Evolutionary conservation across 2,329 filamentous ascomycete genomes (phyloP).

Genomic region (Trichoderma koningiopsis): DNA sequence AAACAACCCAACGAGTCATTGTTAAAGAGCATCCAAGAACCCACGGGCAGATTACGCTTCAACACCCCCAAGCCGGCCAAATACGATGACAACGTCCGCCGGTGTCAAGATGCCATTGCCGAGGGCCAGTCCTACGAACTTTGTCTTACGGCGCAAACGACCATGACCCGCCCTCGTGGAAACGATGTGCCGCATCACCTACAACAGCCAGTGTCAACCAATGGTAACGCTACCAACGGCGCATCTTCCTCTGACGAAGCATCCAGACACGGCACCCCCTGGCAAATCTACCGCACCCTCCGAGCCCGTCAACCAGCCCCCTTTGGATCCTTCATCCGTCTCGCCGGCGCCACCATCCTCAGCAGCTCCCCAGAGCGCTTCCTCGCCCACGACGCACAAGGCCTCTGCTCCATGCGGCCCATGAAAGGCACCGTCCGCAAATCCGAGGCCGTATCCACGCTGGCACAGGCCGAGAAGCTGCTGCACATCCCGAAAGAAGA

Average conservation of each 20-base stretch:
- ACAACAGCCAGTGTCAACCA: background rate
- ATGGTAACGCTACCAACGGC: background rate
- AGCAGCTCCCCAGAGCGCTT: slow-evolving; percentile 90
- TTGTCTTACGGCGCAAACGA: slow-evolving; percentile 77
- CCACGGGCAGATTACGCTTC: slow-evolving; percentile 35
- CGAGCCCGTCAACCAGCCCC: slow-evolving; percentile 75
- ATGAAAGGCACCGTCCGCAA: slow-evolving; percentile 98
- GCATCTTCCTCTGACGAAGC: background rate
- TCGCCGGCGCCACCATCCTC: slow-evolving; percentile 71
- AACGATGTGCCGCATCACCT: slow-evolving; percentile 43
- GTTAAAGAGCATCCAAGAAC: slow-evolving; percentile 25
- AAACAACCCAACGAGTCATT: slow-evolving; percentile 29
- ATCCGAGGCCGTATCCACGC: slow-evolving; percentile 62
- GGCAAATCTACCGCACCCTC: slow-evolving; percentile 72
- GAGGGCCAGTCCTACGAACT: slow-evolving; percentile 85
- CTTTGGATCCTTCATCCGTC: slow-evolving; percentile 78
- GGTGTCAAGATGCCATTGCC: slow-evolving; percentile 71
- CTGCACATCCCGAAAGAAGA: slow-evolving; percentile 84
- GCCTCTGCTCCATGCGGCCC: slow-evolving; percentile 76
- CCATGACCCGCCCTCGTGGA: slow-evolving; percentile 54
- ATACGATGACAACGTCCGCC: slow-evolving; percentile 68
- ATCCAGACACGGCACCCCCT: slow-evolving; percentile 47
- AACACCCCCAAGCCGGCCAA: slow-evolving; percentile 45
- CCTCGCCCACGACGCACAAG: slow-evolving; percentile 58
- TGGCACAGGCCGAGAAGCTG: slow-evolving; percentile 70